A percentile compares a stretch with the other conserved stretches of the same genome.
Conservation (phyloP, 495 filamentous ascomycete genomes). For the Trichoderma gamsii region DNA sequence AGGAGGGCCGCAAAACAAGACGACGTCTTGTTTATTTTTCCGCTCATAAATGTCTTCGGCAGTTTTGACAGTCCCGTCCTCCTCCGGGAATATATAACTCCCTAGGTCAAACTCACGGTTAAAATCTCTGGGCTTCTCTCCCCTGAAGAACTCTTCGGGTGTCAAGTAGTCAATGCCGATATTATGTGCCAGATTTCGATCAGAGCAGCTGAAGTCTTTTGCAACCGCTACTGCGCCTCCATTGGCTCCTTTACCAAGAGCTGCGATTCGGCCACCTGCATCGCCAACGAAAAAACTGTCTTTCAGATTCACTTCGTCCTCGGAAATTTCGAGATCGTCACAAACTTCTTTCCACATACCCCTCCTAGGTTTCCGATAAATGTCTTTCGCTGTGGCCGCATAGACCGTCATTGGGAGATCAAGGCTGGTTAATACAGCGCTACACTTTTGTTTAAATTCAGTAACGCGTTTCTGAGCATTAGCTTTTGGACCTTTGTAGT, state of each 20-base stretch:
- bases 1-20: constrained; percentile 82
- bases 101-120: constrained; percentile 59
- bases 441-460: constrained; percentile 74
- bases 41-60: constrained; percentile 48
- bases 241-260: constrained; percentile 22
- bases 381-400: constrained; percentile 74
- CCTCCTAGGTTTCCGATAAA: constrained; percentile 75
- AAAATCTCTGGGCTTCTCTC: constrained; percentile 55
- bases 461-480: constrained; percentile 54
- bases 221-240: constrained; percentile 21
- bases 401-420: constrained; percentile 75
- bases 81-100: constrained; percentile 27
- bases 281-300: constrained; percentile 85
- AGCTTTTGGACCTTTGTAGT: constrained; percentile 58
- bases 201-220: constrained; percentile 66
- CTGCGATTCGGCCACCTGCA: constrained; percentile 54
- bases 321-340: constrained; percentile 63
- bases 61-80: constrained; percentile 16
- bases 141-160: constrained; percentile 86
- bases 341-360: constrained; percentile 89
- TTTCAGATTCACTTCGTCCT: constrained; percentile 56
- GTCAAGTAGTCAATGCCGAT: constrained; percentile 72
- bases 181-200: constrained; percentile 80
- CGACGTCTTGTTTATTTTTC: constrained; percentile 61
- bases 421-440: constrained; percentile 61